Evolutionary conservation across 2,329 filamentous ascomycete genomes (phyloP), one percentile per base, ranked within the genome.

Genomic region (Emericellopsis atlantica): DNA sequence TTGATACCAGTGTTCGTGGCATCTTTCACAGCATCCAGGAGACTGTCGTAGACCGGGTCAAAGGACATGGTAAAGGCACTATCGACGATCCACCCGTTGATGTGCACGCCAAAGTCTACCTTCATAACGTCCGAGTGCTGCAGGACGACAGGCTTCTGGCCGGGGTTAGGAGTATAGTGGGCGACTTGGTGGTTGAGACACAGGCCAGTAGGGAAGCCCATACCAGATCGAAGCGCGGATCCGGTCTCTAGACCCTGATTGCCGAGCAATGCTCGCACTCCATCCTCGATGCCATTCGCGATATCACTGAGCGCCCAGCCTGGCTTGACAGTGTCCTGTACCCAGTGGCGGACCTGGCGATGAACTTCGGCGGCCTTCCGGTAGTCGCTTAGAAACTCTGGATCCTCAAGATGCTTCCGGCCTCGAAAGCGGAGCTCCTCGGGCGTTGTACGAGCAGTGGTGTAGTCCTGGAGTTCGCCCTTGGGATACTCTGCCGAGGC

Each of bases 1-100:
- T 78, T 80, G 54, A 95, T 74, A 51, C 88, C 88, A 52, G 85
- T 90, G 57, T 86, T 82, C n/a, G 82, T 86, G 4, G 83, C 79
- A 43, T 76, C 81, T 53, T 76, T 79, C 40, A 86, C 82, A 2
- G 81, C 77, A 18, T 72, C 71, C 4, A 88, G 67, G 14, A 88
- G 67, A 51, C 80, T 80, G 52, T 87, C 81, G 53, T 85, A 86
- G 35, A 66, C 70, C 2, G 76, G 79, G 48, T 87, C 79, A 54
- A 84, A 87, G 0, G 80, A 67, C 59, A 87, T 67, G 6, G 83
- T 87, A 56, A 86, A 88, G 1, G 83, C 83, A 45, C 76, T 81
- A 58, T 88, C 82, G 39, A 87, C 81, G 50, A 87, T 88, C 53
- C 78, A 72, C 2, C 82, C 83, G 51, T 81, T 83, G 51, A 87